phyloP scores from a whole-genome alignment of 306 rosid genomes.

The Sophora flavescens region DNA sequence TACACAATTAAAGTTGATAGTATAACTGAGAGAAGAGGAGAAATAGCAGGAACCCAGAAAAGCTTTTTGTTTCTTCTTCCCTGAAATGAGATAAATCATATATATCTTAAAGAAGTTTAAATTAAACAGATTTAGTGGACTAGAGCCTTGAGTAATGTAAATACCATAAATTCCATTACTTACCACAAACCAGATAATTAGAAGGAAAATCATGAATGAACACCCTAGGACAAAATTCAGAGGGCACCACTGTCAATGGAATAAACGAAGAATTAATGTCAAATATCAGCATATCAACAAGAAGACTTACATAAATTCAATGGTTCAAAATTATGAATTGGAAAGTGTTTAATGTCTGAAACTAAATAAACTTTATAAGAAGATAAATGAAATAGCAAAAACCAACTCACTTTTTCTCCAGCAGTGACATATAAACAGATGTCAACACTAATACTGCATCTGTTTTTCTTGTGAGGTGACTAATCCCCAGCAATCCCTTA shows the following conservation, averaged over 20 bases:
- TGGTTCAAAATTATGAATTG: slow-evolving; percentile 3
- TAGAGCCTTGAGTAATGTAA: background rate
- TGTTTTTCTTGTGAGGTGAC: slow-evolving; percentile 71
- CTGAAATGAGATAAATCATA: slow-evolving; percentile 50
- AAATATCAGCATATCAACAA: background rate
- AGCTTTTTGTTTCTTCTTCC: slow-evolving; percentile 77
- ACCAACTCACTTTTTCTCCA: slow-evolving; percentile 49
- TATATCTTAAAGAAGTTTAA: slow-evolving; percentile 2
- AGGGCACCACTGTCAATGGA: slow-evolving; percentile 70
- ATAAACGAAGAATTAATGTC: background rate
- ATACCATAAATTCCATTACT: slow-evolving; percentile 44
- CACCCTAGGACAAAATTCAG: slow-evolving; percentile 79
- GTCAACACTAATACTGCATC: slow-evolving; percentile 70
- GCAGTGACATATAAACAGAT: slow-evolving; percentile 62
- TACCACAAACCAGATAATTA: slow-evolving; percentile 69
- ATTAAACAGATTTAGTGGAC: background rate
- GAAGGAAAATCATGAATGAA: slow-evolving; percentile 77
- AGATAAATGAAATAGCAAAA: slow-evolving; percentile 23
- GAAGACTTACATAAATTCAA: background rate
- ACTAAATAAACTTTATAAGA: background rate
- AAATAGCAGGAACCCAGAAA: slow-evolving; percentile 82
- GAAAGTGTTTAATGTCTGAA: background rate
- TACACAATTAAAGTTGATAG: slow-evolving; percentile 79
- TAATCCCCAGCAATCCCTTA: slow-evolving; percentile 78
- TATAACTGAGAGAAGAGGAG: slow-evolving; percentile 78